Percentiles rank a stretch among this genome's conserved stretches.
Conservation (phyloP, 768 basidiomycete genomes). For the Agrocybe praecox region DNA sequence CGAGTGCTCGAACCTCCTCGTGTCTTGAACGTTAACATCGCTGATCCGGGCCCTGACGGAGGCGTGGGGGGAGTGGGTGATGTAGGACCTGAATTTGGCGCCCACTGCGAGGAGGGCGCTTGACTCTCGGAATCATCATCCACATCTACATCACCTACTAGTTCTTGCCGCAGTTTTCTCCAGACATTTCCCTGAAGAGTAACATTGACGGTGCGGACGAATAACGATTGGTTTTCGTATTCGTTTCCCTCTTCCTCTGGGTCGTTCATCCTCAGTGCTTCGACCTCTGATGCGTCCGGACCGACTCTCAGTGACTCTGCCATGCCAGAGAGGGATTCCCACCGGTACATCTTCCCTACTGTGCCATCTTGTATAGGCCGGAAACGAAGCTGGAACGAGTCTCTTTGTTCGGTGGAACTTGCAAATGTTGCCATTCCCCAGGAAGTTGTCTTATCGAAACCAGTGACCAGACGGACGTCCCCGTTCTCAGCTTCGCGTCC, state of each 20-base stretch:
- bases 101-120: not conserved
- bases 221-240: constrained; percentile 8
- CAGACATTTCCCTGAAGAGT: constrained; percentile 2
- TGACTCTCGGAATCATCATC: not conserved
- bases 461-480: constrained; percentile 19
- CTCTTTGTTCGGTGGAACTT: constrained; percentile 3
- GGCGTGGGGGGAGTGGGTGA: not conserved
- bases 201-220: constrained; percentile 8
- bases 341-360: not conserved
- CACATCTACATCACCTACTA: not conserved
- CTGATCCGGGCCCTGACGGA: not conserved
- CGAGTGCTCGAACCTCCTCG: not conserved
- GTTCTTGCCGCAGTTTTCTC: not conserved
- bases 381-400: constrained; percentile 8
- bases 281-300: constrained; percentile 4
- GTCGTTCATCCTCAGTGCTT: not conserved
- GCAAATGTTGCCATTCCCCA: constrained; percentile 23
- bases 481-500: constrained; percentile 18
- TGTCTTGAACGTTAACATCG: not conserved
- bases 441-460: constrained; percentile 18
- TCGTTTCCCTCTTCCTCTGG: not conserved
- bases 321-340: constrained; percentile 11
- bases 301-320: constrained; percentile 2
- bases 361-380: not conserved
- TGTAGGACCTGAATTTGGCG: not conserved